Evolutionary conservation across 2,329 filamentous ascomycete species (phyloP).

Genomic region (Calonectria hawksworthii): DNA sequence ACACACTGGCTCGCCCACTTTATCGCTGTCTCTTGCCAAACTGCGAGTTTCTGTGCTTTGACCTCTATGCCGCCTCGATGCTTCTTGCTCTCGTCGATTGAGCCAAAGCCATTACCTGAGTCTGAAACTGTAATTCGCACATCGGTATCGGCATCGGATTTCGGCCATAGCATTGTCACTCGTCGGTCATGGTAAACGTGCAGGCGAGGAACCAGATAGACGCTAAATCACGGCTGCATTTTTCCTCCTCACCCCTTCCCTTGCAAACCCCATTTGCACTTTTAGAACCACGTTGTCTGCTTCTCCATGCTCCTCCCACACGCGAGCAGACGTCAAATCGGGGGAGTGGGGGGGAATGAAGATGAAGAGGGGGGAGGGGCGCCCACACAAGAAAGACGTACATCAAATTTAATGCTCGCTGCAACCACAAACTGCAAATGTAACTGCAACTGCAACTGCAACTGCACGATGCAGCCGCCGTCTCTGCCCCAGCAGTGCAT

Average conservation of each 20-base stretch:
- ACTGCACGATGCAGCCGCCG: slow-evolving; percentile 13
- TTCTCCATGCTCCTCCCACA: not conserved
- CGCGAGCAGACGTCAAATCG: slow-evolving; percentile 1
- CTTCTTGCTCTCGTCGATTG: not conserved
- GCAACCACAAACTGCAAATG: not conserved
- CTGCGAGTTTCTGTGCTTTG: not conserved
- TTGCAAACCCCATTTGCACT: not conserved
- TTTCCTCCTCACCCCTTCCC: not conserved
- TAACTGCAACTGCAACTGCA: slow-evolving; percentile 8
- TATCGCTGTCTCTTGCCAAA: slow-evolving; percentile 20
- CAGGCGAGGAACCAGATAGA: not conserved
- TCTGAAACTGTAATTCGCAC: not conserved
- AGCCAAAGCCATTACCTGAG: not conserved
- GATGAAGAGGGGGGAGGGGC: not conserved
- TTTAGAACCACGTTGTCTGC: not conserved
- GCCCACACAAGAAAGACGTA: not conserved
- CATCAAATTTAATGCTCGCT: not conserved
- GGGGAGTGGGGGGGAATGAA: not conserved
- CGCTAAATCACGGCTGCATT: not conserved
- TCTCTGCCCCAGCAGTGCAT: slow-evolving; percentile 19
- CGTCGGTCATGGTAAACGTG: not conserved
- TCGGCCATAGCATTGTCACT: too few species aligned
- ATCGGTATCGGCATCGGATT: too few species aligned
- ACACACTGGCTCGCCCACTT: slow-evolving; percentile 1
- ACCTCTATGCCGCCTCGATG: not conserved